Percentiles rank a stretch among this genome's conserved stretches.
Evolutionary conservation across 371 early-diverging fungal genomes (phyloP).

Genomic region (Thermomucor indicae-seudaticae): DNA sequence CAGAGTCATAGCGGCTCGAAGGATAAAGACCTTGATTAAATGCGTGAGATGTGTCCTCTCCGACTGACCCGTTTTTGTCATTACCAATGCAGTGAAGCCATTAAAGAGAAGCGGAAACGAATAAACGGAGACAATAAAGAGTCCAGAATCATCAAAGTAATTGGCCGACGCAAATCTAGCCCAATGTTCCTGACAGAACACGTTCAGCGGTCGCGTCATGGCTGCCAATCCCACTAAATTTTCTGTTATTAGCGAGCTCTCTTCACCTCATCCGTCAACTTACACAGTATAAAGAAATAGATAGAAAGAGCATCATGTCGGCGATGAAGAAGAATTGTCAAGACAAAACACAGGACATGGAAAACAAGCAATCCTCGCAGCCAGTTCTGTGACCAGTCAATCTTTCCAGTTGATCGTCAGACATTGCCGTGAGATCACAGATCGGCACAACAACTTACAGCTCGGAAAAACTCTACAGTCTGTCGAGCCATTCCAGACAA

Average conservation of each 20-base stretch:
- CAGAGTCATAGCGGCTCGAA: conserved; percentile 17
- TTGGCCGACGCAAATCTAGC: conserved; percentile 25
- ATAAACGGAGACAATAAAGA: conserved; percentile 41
- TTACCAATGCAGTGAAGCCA: conserved; percentile 36
- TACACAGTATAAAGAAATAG: conserved; percentile 5
- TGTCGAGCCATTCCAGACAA: no score
- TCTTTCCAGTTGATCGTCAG: no score
- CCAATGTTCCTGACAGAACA: conserved; percentile 30
- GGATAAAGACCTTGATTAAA: conserved; percentile 25
- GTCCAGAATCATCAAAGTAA: conserved; percentile 45
- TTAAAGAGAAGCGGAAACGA: conserved; percentile 42
- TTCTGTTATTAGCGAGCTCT: not conserved
- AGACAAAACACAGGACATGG: conserved; percentile 28
- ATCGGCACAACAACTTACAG: no score
- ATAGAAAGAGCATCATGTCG: conserved; percentile 20
- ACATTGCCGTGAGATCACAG: no score
- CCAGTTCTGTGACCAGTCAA: conserved; percentile 51
- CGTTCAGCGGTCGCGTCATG: conserved; percentile 36
- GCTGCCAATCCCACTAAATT: conserved; percentile 32
- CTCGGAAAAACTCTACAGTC: no score
- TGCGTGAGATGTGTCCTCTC: not conserved
- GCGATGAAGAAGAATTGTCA: conserved; percentile 18
- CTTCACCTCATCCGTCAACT: no score
- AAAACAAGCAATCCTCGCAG: conserved; percentile 26
- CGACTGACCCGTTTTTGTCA: not conserved